These are phyloP conservation scores for Blastocystis hominis DNA, from an alignment of 352 stramenopile species.

Conservation along the genomic window DNA sequence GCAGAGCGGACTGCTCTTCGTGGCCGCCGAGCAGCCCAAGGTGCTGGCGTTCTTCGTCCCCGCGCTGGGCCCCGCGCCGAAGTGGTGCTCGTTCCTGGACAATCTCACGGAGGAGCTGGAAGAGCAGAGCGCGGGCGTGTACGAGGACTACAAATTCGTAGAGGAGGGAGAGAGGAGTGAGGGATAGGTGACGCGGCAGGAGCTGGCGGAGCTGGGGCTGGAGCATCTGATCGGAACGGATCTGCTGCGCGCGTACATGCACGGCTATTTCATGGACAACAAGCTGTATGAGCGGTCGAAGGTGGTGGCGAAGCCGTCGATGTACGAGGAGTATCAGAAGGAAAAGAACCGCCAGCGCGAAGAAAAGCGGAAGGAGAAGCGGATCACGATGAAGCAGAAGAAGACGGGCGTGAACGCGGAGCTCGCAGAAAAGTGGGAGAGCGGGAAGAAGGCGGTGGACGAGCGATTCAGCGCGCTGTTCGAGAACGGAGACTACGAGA, in stretches of 20 bases:
- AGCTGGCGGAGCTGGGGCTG: constrained; percentile 87
- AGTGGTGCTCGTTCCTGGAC: constrained; percentile 98
- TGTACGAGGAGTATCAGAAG: constrained; percentile 92
- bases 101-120: constrained; percentile 96
- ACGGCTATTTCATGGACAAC: constrained; percentile 99
- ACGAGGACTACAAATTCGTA: constrained; percentile 99
- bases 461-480: constrained; percentile 94
- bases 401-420: constrained; percentile 77
- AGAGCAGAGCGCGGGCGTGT: constrained; percentile 73
- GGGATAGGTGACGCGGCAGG: constrained; percentile 75
- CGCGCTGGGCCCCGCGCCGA: constrained; percentile 85
- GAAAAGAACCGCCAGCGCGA: constrained; percentile 85
- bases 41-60: constrained; percentile 96
- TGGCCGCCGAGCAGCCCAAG: constrained; percentile 87
- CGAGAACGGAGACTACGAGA: constrained; percentile 87
- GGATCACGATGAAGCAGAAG: constrained; percentile 66
- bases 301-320: constrained; percentile 87
- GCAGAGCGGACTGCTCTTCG: constrained; percentile 86
- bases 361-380: constrained; percentile 60
- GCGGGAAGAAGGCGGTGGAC: constrained; percentile 68
- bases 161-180: constrained; percentile 73
- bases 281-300: constrained; percentile 89
- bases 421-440: constrained; percentile 73
- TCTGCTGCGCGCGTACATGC: constrained; percentile 93
- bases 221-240: constrained; percentile 90